These are phyloP conservation scores for Paecilomyces variotii DNA, from an alignment of 2,329 filamentous ascomycete genomes.

Conservation along the genomic window DNA sequence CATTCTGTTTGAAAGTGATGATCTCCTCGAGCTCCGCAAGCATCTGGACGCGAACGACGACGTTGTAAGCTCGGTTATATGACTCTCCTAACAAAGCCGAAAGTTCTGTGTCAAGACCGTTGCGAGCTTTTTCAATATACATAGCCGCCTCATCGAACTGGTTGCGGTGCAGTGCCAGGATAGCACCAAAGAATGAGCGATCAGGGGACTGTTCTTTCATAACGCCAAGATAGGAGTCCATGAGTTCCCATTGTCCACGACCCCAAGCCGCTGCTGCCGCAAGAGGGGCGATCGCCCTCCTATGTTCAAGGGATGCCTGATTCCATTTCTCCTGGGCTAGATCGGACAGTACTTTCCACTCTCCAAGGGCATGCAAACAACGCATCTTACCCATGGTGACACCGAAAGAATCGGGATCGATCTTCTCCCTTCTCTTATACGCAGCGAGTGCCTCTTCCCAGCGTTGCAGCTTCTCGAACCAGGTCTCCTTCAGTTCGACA, in stretches of 20 bases:
- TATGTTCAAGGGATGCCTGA: constrained; percentile 77
- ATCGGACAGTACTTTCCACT: constrained; percentile 89
- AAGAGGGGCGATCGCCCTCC: constrained; percentile 82
- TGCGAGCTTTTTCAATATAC: constrained; percentile 84
- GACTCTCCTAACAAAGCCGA: constrained; percentile 96
- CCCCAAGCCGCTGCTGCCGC: constrained; percentile 96
- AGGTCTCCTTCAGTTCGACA: constrained; percentile 92
- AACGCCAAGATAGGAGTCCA: constrained; percentile 93
- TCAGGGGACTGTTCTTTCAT: constrained; percentile 94
- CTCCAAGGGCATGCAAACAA: constrained; percentile 89
- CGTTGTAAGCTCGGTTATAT: constrained; percentile 93
- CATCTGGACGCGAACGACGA: constrained; percentile 99
- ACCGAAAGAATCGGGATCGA: constrained; percentile 73
- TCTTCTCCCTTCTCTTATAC: constrained; percentile 76
- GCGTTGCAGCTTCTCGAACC: constrained; percentile 96
- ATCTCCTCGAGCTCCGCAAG: constrained; percentile 96
- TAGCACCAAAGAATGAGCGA: constrained; percentile 94
- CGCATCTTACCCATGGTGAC: constrained; percentile 99
- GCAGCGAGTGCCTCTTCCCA: constrained; percentile 96
- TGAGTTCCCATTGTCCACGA: constrained; percentile 90
- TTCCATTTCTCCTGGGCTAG: constrained; percentile 91
- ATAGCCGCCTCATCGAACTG: constrained; percentile 85
- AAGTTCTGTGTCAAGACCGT: constrained; percentile 90
- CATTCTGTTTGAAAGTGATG: constrained; percentile 90
- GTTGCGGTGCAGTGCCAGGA: constrained; percentile 88